Conservation (phyloP, 2,329 filamentous ascomycete genomes). For the Aspergillus sp. region DNA sequence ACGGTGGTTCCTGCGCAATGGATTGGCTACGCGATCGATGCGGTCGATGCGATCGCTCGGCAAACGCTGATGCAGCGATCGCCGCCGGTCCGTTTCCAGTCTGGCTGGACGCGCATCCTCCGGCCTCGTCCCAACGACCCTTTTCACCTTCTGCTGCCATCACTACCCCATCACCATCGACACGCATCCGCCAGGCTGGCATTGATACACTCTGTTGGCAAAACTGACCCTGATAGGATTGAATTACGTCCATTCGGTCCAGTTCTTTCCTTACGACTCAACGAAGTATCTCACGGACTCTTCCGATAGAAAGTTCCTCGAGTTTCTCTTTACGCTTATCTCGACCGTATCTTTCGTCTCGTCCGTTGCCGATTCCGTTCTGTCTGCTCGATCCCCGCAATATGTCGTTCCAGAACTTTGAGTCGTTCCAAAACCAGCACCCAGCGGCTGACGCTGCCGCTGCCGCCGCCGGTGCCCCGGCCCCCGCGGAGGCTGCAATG, state of each 20-base stretch:
- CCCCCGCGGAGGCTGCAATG: slow-evolving; percentile 46
- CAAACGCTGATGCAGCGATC: too few relatives aligned
- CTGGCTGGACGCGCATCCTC: too few relatives aligned
- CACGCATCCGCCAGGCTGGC: not conserved
- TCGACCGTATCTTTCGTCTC: slow-evolving; percentile 14
- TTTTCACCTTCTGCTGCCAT: not conserved
- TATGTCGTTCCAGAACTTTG: slow-evolving; percentile 61
- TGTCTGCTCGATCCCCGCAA: slow-evolving; percentile 18
- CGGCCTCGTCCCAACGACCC: too few relatives aligned
- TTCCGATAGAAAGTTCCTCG: slow-evolving; percentile 21
- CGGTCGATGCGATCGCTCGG: too few relatives aligned
- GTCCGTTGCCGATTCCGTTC: slow-evolving; percentile 14
- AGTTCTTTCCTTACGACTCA: slow-evolving; percentile 31
- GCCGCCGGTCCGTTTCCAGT: too few relatives aligned
- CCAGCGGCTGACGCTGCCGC: slow-evolving; percentile 46
- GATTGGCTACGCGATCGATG: too few relatives aligned
- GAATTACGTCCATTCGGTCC: not conserved
- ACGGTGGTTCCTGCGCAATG: too few relatives aligned
- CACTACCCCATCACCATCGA: not conserved
- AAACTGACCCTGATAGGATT: not conserved
- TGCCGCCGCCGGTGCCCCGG: slow-evolving; percentile 36
- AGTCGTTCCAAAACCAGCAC: slow-evolving; percentile 54
- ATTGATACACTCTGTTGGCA: too few relatives aligned
- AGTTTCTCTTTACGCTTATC: slow-evolving; percentile 11
- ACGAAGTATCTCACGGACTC: slow-evolving; percentile 30